phyloP scores from a whole-genome alignment of 208 protist species.

The Spongospora subterranea region DNA sequence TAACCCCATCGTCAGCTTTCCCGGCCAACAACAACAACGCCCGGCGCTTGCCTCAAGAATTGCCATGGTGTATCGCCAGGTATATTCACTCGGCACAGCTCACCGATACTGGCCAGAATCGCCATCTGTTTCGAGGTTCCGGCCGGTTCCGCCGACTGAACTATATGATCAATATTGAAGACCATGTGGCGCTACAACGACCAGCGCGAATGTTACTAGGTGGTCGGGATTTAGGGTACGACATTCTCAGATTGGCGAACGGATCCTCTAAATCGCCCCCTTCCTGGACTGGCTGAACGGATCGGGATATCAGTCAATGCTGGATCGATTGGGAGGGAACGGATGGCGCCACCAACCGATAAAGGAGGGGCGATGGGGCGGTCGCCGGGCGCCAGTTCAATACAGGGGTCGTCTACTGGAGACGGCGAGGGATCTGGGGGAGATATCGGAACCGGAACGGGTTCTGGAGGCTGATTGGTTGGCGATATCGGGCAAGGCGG shows the following conservation, averaged over 20 bases:
- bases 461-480: too few relatives aligned
- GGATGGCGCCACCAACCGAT: too few relatives aligned
- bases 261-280: neutral
- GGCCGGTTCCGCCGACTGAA: neutral
- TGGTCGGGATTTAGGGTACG: constrained; percentile 25
- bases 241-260: constrained; percentile 36
- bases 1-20: neutral
- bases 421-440: neutral
- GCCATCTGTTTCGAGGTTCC: neutral
- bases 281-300: too few relatives aligned
- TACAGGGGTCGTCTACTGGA: neutral
- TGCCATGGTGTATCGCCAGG: neutral
- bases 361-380: too few relatives aligned
- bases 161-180: too few relatives aligned
- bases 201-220: too few relatives aligned
- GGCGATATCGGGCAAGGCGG: too few relatives aligned
- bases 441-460: too few relatives aligned
- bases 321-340: too few relatives aligned
- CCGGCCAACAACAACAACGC: neutral
- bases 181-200: too few relatives aligned
- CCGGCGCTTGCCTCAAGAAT: neutral
- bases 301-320: too few relatives aligned
- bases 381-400: too few relatives aligned
- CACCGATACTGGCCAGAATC: neutral
- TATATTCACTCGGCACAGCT: neutral